phyloP scores from a whole-genome alignment of 2,329 filamentous ascomycete genomes.

The Pseudogymnoascus sp. region DNA sequence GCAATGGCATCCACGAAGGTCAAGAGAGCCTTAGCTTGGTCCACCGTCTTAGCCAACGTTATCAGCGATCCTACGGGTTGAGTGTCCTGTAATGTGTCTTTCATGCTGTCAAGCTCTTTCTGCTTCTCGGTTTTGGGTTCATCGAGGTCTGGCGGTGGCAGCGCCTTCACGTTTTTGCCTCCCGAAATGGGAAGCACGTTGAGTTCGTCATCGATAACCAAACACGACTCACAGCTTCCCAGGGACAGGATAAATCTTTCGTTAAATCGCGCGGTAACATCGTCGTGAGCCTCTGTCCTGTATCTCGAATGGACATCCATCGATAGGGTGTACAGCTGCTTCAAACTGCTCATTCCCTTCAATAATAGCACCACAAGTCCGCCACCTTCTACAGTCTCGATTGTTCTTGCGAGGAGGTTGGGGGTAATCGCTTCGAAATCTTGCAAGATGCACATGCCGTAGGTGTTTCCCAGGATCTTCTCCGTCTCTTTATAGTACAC shows the following conservation, averaged over 20 bases:
- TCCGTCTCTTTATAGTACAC: constrained; percentile 99
- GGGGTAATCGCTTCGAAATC: constrained; percentile 97
- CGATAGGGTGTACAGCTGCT: constrained; percentile 90
- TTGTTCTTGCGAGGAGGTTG: constrained; percentile 88
- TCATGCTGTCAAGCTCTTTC: constrained; percentile 74
- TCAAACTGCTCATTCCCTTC: constrained; percentile 94
- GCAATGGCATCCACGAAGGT: constrained; percentile 95
- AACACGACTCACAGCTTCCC: constrained; percentile 86
- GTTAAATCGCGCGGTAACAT: constrained; percentile 94
- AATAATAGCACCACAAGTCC: constrained; percentile 82
- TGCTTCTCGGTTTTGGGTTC: constrained; percentile 63
- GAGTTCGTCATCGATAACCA: constrained; percentile 95
- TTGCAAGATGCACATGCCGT: constrained; percentile 95
- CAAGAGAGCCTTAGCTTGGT: constrained; percentile 93
- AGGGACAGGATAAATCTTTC: constrained; percentile 93
- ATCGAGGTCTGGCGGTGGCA: constrained; percentile 68
- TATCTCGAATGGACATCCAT: constrained; percentile 99
- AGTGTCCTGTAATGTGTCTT: constrained; percentile 76
- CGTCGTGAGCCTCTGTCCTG: constrained; percentile 88
- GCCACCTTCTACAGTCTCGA: constrained; percentile 96
- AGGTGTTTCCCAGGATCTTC: constrained; percentile 96
- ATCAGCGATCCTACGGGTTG: constrained; percentile 80
- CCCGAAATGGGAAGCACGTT: constrained; percentile 97
- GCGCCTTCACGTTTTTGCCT: constrained; percentile 75
- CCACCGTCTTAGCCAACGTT: constrained; percentile 77